These are phyloP conservation scores for Hymenoscyphus fructigenus DNA, from an alignment of 2,329 filamentous ascomycete genomes.

Conservation along the genomic window DNA sequence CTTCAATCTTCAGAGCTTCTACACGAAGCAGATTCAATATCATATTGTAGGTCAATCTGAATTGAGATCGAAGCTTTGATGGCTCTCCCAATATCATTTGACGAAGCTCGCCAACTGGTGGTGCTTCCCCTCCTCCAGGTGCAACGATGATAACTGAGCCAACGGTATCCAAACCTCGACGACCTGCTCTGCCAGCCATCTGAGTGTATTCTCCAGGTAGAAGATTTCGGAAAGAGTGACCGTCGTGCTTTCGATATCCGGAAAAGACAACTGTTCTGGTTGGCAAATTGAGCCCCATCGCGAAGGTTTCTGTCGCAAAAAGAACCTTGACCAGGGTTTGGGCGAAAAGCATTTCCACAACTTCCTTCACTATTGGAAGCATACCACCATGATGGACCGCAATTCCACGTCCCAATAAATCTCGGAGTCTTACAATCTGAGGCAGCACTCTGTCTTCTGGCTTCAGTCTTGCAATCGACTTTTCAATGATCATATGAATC, in stretches of 20 bases:
- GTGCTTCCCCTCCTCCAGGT: conserved; percentile 78
- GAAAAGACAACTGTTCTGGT: conserved; percentile 97
- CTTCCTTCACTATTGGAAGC: conserved; percentile 93
- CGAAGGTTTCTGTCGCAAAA: conserved; percentile 97
- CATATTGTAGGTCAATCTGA: conserved; percentile 98
- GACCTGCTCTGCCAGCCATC: conserved; percentile 93
- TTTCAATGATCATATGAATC: conserved; percentile 96
- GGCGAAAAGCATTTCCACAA: conserved; percentile 95
- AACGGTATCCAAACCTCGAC: conserved; percentile 87
- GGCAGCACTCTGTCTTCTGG: conserved; percentile 87
- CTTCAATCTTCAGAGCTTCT: conserved; percentile 95
- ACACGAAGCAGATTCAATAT: conserved; percentile 93
- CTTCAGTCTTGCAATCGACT: conserved; percentile 86
- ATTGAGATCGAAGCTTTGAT: conserved; percentile 92
- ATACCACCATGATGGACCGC: conserved; percentile 95
- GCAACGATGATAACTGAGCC: conserved; percentile 94
- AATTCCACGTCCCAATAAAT: conserved; percentile 82
- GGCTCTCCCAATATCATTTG: conserved; percentile 97
- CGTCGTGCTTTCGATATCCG: conserved; percentile 94
- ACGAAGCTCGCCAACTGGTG: conserved; percentile 76
- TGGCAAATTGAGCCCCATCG: conserved; percentile 95
- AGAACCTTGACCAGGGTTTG: conserved; percentile 94
- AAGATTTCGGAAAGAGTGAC: conserved; percentile 85
- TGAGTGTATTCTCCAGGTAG: conserved; percentile 96
- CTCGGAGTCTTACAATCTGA: conserved; percentile 84